Evolutionary conservation across 1,284 basidiomycete species (phyloP), one percentile per base, ranked within the genome.

Genomic region (Gymnopus androsaceus): DNA sequence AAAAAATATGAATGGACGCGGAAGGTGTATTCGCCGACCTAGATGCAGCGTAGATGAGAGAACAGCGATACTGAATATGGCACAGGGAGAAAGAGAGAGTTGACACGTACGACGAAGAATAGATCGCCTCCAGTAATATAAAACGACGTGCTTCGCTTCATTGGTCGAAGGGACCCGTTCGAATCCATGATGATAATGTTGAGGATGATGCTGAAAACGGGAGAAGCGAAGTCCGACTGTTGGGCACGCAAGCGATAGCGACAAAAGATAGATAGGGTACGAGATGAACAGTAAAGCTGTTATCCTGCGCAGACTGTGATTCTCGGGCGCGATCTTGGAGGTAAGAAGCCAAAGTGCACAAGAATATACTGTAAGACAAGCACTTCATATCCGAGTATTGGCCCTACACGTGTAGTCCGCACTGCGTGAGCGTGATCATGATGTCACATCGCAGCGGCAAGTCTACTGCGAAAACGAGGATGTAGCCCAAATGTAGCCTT

Each of bases 1-100:
- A 86, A 87, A 57, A 86, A 86, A 55, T 81, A 82, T 0, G 78
- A 75, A 59, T 82, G 79, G 0, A 82, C 70, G 0, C 78, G 68
- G 44, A 78, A 82, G 6, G 81, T 66, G 27, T 72, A 71, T 48
- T 78, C 75, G 47, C 75, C 75, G 28, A 77, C 77, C 81, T 82
- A 31, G 61, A 14, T 54, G 57, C 11, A 60, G 65, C 12, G 4
- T 31, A 11, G 53, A 57, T 53, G 27, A 55, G 41, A 34, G 44
- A 17, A 52, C 21, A 47, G 42, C 14, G 27, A 52, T 41, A 45
- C 17, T 15, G 34, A 47, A n/a, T n/a, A n/a, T n/a, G n/a, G n/a
- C n/a, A n/a, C n/a, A n/a, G n/a, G 19, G 28, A 44, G 33, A 25
- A 38, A 15, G 8, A 15, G 28, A n/a, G n/a, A n/a, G n/a, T n/a